Evolutionary conservation across 163 green algal genomes (phyloP).

Genomic region (Chlorella variabilis): DNA sequence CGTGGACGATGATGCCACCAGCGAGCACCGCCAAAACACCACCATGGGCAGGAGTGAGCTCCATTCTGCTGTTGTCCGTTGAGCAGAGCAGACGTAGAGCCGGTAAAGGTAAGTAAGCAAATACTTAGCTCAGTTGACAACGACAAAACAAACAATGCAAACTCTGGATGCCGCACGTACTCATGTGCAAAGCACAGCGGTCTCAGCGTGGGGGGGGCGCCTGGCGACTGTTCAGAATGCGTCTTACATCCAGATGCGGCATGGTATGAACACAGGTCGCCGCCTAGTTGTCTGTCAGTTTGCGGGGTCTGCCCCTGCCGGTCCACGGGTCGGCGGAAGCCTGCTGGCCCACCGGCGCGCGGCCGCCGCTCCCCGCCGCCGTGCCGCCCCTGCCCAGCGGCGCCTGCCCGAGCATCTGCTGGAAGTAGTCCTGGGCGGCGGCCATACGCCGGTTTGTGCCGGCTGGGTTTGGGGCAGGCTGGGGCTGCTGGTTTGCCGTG

Average conservation of each 20-base stretch:
- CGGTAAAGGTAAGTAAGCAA: too few species aligned
- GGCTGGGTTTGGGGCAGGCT: neutral
- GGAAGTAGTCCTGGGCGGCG: neutral
- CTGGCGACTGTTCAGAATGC: too few species aligned
- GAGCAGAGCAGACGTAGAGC: too few species aligned
- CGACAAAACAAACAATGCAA: too few species aligned
- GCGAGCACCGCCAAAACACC: neutral
- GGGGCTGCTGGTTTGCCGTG: neutral
- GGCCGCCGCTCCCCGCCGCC: too few species aligned
- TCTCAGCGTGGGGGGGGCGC: too few species aligned
- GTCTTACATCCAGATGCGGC: too few species aligned
- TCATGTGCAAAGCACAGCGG: too few species aligned
- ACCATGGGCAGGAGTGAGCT: constrained; percentile 14
- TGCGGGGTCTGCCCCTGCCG: neutral
- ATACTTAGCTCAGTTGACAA: too few species aligned
- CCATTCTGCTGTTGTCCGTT: too few species aligned
- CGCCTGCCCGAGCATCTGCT: neutral
- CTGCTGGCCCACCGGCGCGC: neutral
- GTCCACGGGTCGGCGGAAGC: neutral
- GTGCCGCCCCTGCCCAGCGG: neutral
- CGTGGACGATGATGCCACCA: neutral
- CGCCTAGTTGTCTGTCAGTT: constrained; percentile 19
- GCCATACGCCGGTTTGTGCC: neutral
- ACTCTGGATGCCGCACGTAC: too few species aligned
- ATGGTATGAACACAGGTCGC: too few species aligned